Evolutionary conservation across 495 filamentous ascomycete genomes (phyloP).

Genomic region (Aspergillus panamensis): DNA sequence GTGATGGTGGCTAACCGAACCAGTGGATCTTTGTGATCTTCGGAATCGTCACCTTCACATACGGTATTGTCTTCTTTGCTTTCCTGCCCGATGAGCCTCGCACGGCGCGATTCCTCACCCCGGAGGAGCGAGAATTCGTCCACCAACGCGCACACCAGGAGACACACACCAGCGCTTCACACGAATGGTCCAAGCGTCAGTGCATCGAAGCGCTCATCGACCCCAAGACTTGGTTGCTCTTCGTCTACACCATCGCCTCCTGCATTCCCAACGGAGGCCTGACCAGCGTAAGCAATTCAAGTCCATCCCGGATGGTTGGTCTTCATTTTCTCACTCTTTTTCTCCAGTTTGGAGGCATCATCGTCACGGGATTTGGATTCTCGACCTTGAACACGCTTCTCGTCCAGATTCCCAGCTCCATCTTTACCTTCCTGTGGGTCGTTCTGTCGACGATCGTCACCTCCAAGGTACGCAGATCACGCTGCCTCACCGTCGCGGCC

Average conservation of each 20-base stretch:
- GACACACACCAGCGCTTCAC: conserved; percentile 10
- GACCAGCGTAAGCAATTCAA: conserved; percentile 13
- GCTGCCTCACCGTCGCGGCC: conserved; percentile 34
- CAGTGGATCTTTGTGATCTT: conserved; percentile 20
- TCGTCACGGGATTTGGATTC: conserved; percentile 43
- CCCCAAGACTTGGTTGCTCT: conserved; percentile 17
- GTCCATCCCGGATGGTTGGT: no score
- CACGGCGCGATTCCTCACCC: conserved; percentile 10
- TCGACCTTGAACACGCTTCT: conserved; percentile 35
- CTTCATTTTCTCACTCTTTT: neutral
- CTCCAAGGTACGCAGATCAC: conserved; percentile 27
- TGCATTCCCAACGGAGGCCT: conserved; percentile 15
- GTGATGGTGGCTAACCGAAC: neutral
- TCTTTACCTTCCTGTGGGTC: conserved; percentile 37
- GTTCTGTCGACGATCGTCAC: conserved; percentile 23
- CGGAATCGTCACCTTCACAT: conserved; percentile 10
- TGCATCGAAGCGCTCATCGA: conserved; percentile 16
- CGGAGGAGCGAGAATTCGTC: conserved; percentile 7
- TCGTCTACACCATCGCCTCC: conserved; percentile 13
- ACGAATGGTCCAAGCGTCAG: conserved; percentile 13
- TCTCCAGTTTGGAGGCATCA: conserved; percentile 35
- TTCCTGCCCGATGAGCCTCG: conserved; percentile 22
- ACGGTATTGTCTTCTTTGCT: conserved; percentile 9
- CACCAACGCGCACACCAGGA: conserved; percentile 9
- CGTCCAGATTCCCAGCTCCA: conserved; percentile 35